Percentiles rank a stretch among this genome's conserved stretches.
Conservation (phyloP, 2,329 filamentous ascomycete genomes). For the Diaporthe longicolla region DNA sequence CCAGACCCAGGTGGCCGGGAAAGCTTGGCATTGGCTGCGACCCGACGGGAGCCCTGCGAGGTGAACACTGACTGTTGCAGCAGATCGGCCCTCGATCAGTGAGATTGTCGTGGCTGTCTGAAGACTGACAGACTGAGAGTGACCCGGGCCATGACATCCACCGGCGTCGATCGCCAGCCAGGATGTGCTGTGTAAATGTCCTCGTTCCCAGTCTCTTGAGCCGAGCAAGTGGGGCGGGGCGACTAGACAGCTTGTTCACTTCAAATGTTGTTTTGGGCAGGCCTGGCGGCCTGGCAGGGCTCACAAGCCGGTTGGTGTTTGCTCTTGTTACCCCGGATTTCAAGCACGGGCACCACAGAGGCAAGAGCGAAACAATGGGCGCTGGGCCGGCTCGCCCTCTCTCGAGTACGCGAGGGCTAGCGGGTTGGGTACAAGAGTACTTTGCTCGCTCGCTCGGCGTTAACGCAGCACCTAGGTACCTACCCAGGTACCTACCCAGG, state of each 20-base stretch:
- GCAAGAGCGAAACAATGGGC: background rate
- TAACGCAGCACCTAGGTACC: too few relatives aligned
- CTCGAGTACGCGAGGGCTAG: conserved; percentile 4
- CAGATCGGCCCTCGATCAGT: conserved; percentile 8
- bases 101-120: conserved; percentile 4
- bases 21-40: conserved; percentile 28
- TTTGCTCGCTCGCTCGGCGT: too few relatives aligned
- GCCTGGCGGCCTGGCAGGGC: background rate
- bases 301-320: conserved; percentile 3
- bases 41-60: too few relatives aligned
- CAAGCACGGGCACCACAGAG: conserved; percentile 10
- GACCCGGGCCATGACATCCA: conserved; percentile 25
- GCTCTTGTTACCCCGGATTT: conserved; percentile 24
- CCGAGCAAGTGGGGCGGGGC: background rate
- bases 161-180: conserved; percentile 12
- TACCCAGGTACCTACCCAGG: too few relatives aligned
- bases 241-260: background rate
- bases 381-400: background rate
- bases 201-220: background rate
- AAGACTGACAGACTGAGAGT: background rate
- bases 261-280: background rate
- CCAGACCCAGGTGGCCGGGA: conserved; percentile 28
- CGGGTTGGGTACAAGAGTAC: background rate
- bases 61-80: background rate
- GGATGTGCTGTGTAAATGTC: background rate